Percentiles rank a stretch among this genome's conserved stretches.
Evolutionary conservation across 345 rosid genomes (phyloP).

Genomic region (Syzygium jambos): DNA sequence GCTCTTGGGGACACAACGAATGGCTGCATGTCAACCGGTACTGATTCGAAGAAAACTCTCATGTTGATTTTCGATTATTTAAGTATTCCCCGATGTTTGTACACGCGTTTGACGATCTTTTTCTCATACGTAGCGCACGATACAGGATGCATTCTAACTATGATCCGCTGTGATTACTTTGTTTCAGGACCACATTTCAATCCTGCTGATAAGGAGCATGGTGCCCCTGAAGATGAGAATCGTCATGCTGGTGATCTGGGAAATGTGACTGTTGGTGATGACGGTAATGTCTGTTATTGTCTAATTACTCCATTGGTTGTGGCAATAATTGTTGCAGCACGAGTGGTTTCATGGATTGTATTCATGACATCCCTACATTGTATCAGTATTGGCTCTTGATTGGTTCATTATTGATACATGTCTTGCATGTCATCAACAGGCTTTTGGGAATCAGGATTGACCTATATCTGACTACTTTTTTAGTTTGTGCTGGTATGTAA

Average conservation of each 20-base stretch:
- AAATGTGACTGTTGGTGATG: slow-evolving; percentile 64
- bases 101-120: not conserved
- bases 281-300: slow-evolving; percentile 41
- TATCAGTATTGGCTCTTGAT: not conserved
- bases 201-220: slow-evolving; percentile 79
- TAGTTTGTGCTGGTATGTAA: not conserved
- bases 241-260: slow-evolving; percentile 99
- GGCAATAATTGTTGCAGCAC: not conserved
- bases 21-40: slow-evolving; percentile 98
- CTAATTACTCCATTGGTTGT: not conserved
- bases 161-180: not conserved
- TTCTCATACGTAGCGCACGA: not conserved
- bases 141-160: not conserved
- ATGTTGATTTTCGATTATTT: not conserved
- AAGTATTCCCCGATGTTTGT: not conserved
- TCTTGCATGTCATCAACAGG: not conserved
- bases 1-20: slow-evolving; percentile 91
- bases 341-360: not conserved
- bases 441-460: not conserved
- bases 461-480: not conserved
- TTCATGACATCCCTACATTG: not conserved
- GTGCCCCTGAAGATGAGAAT: slow-evolving; percentile 74
- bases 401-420: not conserved
- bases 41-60: not conserved
- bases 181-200: slow-evolving; percentile 76